These are phyloP conservation scores for Tubosaeta brunneosetosa DNA, from an alignment of 768 basidiomycete genomes.

Conservation along the genomic window DNA sequence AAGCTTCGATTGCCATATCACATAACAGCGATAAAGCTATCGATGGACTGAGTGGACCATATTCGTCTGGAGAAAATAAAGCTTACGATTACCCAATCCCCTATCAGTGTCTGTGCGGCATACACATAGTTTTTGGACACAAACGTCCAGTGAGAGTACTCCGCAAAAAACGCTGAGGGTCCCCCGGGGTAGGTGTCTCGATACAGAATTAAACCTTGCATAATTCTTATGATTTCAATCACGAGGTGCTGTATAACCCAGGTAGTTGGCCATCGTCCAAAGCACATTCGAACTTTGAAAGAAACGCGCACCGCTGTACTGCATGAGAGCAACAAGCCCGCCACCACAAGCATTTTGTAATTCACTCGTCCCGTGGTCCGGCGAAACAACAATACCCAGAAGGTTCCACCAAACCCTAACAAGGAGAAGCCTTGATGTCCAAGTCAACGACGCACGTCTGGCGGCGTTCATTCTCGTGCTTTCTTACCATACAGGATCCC, in stretches of 20 bases:
- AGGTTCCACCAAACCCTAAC: constrained; percentile 26
- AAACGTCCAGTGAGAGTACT: constrained; percentile 20
- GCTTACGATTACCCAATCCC: constrained; percentile 23
- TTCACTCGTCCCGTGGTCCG: constrained; percentile 6
- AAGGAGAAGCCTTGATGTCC: constrained; percentile 25
- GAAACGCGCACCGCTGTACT: constrained; percentile 19
- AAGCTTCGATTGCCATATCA: constrained; percentile 23
- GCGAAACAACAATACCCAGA: constrained; percentile 16
- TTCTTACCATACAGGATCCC: constrained; percentile 4
- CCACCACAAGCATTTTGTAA: constrained; percentile 12
- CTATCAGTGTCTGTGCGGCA: constrained; percentile 18
- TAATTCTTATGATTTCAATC: constrained; percentile 13
- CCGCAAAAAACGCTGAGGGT: constrained; percentile 20
- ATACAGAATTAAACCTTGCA: constrained; percentile 18
- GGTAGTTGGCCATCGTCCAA: too few species aligned
- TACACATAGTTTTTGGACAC: constrained; percentile 22
- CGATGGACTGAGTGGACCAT: neutral
- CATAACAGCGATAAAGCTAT: constrained; percentile 17
- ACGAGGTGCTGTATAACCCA: constrained; percentile 11
- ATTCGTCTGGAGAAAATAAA: neutral
- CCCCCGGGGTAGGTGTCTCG: constrained; percentile 12
- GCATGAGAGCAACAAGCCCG: constrained; percentile 19
- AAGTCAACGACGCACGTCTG: too few species aligned
- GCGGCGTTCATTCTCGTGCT: too few species aligned
- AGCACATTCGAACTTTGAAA: too few species aligned